A percentile compares a stretch with the other conserved stretches of the same genome.
These are phyloP conservation scores for Apiotrichum akiyoshidainum DNA, from an alignment of 1,284 basidiomycete species.

Conservation along the genomic window DNA sequence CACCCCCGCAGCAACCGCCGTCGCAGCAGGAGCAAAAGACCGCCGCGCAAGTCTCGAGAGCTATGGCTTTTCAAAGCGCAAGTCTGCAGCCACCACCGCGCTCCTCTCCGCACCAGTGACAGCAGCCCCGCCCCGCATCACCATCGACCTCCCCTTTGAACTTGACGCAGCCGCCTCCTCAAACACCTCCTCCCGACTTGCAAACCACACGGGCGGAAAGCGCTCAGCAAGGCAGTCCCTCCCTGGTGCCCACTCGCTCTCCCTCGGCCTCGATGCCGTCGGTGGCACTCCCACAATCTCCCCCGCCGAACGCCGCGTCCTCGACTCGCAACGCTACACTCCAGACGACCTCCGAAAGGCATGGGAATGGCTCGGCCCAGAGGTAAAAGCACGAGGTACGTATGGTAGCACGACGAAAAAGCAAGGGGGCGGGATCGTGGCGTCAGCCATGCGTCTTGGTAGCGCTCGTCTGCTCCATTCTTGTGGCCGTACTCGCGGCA, in stretches of 20 bases:
- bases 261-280: constrained; percentile 29
- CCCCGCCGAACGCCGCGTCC: constrained; percentile 25
- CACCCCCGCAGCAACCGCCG: neutral
- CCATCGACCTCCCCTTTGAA: constrained; percentile 21
- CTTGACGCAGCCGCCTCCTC: neutral
- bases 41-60: constrained; percentile 1
- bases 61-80: neutral
- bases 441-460: constrained; percentile 6
- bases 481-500: neutral
- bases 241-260: neutral
- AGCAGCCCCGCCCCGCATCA: constrained; percentile 18
- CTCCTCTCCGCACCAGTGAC: neutral
- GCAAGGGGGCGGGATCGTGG: neutral
- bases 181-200: neutral
- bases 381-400: constrained; percentile 34
- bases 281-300: constrained; percentile 26
- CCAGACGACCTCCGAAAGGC: constrained; percentile 28
- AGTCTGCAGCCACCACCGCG: neutral
- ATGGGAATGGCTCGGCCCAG: constrained; percentile 37
- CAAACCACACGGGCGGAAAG: neutral
- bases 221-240: neutral
- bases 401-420: neutral
- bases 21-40: neutral
- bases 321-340: constrained; percentile 26
- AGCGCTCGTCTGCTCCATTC: neutral